Evolutionary conservation across 345 rosid species (phyloP), one percentile per base, ranked within the genome.

Genomic region (Melastoma malabathricum): DNA sequence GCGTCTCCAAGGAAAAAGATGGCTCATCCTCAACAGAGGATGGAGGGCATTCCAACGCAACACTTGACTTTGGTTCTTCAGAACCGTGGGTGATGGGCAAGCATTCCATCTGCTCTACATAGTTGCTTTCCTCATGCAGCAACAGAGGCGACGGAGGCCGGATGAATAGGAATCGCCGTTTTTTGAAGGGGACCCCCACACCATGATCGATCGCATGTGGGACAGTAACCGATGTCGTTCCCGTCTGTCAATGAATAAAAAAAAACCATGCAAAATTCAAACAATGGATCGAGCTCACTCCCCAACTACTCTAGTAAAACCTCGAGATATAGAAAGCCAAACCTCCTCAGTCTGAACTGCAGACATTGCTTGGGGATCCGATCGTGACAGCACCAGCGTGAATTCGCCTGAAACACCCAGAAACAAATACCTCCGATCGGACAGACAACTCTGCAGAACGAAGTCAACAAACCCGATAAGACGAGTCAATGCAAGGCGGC

Each of bases 181-280:
- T 85, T 80, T 89, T 89, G 67, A 89, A 66, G 23, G 95, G 95
- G 71, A 85, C 66, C 59, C 80, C 73, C 58, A 86, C 75, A 68
- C 59, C 70, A 56, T 72, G 64, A 63, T 80, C 71, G 56, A 72
- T 71, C 60, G 81, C 74, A 57, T 61, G 75, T 61, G 66, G 62
- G n/a, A 68, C 59, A 66, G 62, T 50, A 51, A 43, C 43, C 29
- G 74, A 47, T 59, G 75, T 69, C 51, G 72, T 61, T 68, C 64
- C 73, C 70, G 74, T 50, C 89, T 89, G 75, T 67, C 50, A 62
- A 64, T 25, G 59, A 43, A 69, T 63, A 56, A 73, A 50, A 29
- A 60, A 60, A 60, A 18, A n/a, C 58, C 57, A 29, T 20, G 52
- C 13, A 47, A 34, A 44, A 41, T 27, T 47, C 17, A 74, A 41